Base-by-base conservation (phyloP, 352 stramenopile genomes). In the Halophytophthora batemanensis region DNA sequence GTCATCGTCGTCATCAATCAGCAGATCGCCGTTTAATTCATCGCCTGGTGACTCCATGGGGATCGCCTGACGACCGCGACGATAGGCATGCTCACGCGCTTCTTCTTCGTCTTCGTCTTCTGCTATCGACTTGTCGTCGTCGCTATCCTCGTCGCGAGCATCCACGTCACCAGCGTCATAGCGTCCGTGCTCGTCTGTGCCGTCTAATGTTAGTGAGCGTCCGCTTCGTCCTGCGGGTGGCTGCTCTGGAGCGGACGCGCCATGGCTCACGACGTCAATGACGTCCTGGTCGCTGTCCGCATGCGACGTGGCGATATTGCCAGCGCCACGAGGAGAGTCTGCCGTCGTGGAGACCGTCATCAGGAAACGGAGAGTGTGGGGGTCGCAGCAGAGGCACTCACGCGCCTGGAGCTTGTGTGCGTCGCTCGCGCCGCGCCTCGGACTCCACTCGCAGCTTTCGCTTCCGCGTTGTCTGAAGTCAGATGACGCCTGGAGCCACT, bases 41-140 rank as follows among this genome's bases (percentile, higher is more conserved):
- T 85, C 74, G 2, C 77, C 79, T 3, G 79, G 79, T 0, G 79
- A 90, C 6, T 87, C 63, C 77, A 90, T 90, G 2, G 79, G 77
- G 22, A 90, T 58, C 11, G 77, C 71, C 14, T 82, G 77, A 1
- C 60, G 66, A 0, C 79, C 77, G 12, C 59, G 77, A 11, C 50
- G 64, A 45, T 88, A 90, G 48, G 70, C 61, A 52, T 86, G 62
- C 52, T 84, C 71, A 14, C 62, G 46, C 14, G 55, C 51, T 15
- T 67, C 57, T 17, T 71, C 62, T 1, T 42, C n/a, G 10, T 66
- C 53, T 6, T 19, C 45, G 10, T 66, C 53, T 6, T 19, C 45
- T 6, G 58, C 44, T 1, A 36, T 39, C 15, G 44, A 42, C 39
- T 40, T 42, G 18, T 46, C 54, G 12, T 59, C 54, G 0, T 56